A percentile compares a stretch with the other conserved stretches of the same genome.
These are phyloP conservation scores for Neurospora hispaniola DNA, from an alignment of 495 filamentous ascomycete genomes.

Conservation along the genomic window DNA sequence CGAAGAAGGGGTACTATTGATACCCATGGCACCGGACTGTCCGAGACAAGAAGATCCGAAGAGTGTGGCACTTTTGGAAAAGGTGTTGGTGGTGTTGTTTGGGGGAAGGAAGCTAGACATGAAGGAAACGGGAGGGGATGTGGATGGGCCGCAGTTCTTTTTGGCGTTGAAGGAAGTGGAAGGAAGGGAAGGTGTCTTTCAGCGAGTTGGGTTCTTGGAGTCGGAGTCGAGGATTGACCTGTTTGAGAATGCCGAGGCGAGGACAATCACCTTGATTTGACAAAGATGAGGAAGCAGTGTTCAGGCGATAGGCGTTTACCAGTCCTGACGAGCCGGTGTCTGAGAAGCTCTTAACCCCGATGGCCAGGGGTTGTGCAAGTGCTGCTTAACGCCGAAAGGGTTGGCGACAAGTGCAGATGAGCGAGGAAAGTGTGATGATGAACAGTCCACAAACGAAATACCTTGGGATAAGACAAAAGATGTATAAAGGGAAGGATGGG, in stretches of 20 bases:
- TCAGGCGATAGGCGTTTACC: neutral
- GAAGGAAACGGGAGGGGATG: neutral
- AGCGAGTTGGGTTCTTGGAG: conserved; percentile 8
- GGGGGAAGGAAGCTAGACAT: conserved; percentile 1
- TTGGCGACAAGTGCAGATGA: neutral
- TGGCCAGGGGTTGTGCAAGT: neutral
- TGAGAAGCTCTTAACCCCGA: neutral
- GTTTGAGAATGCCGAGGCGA: neutral
- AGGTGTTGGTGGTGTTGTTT: conserved; percentile 5
- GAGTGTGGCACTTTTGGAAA: conserved; percentile 1
- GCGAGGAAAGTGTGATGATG: neutral
- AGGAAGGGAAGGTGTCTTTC: neutral
- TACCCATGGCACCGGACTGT: conserved; percentile 6
- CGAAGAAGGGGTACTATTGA: neutral
- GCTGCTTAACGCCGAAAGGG: neutral
- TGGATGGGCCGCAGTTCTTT: conserved; percentile 2
- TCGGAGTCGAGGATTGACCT: neutral
- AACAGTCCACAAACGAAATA: neutral
- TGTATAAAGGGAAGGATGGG: neutral
- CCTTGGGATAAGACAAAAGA: neutral
- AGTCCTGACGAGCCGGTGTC: neutral
- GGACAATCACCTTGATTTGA: neutral
- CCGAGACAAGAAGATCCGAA: conserved; percentile 3
- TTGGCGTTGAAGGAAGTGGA: conserved; percentile 5
- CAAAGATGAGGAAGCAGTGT: neutral